A percentile compares a stretch with the other conserved stretches of the same genome.
These are phyloP conservation scores for Diophrys appendiculata DNA, from an alignment of 73 alveolate species.

Conservation along the genomic window DNA sequence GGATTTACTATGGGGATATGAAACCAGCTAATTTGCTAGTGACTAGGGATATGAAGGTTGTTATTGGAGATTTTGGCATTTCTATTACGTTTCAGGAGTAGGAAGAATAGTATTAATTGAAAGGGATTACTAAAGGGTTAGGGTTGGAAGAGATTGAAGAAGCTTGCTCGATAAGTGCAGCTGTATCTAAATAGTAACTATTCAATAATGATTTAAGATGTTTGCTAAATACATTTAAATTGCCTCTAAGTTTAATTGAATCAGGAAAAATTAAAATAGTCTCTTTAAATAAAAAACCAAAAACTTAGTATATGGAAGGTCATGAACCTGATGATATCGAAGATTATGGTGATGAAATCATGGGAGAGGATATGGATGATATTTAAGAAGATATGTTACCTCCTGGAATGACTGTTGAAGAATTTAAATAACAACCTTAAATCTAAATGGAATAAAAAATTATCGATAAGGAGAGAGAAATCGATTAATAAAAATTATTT, in stretches of 20 bases:
- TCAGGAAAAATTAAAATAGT: too few species aligned
- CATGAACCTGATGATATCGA: too few species aligned
- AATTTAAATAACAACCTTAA: too few species aligned
- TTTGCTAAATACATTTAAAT: neutral
- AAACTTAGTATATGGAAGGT: too few species aligned
- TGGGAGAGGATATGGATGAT: too few species aligned
- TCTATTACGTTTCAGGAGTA: constrained; percentile 6
- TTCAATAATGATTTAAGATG: neutral
- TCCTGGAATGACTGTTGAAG: too few species aligned
- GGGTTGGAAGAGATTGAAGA: neutral
- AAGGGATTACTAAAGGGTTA: neutral
- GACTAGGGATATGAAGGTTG: constrained; percentile 17
- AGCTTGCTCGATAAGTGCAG: neutral
- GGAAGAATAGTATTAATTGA: neutral
- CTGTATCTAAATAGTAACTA: neutral
- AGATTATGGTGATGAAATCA: too few species aligned
- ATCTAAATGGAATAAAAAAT: too few species aligned
- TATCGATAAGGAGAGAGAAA: too few species aligned
- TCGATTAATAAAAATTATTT: too few species aligned
- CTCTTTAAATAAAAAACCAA: too few species aligned
- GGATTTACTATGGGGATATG: constrained; percentile 42
- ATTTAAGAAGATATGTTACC: too few species aligned
- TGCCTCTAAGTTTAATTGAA: neutral
- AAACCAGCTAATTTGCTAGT: constrained; percentile 33
- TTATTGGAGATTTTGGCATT: constrained; percentile 35